Evolutionary conservation across 306 rosid genomes (phyloP), one percentile per base, ranked within the genome.

Genomic region (Bauhinia variegata): DNA sequence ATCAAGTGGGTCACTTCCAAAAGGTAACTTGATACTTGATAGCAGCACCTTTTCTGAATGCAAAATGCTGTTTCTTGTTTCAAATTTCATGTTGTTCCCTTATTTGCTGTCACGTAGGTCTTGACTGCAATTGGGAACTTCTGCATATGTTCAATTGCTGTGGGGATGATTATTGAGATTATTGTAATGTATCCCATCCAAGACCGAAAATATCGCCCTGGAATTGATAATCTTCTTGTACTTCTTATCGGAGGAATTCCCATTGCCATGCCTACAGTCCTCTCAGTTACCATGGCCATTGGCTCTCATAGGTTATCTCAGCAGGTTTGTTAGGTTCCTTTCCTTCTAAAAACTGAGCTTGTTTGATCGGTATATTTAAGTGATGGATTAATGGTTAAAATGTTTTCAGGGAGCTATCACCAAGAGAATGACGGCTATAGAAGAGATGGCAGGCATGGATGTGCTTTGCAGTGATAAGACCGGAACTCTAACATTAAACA

Each of bases 381-480:
- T 71, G 18, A 61, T 17, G 34, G 66, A 54, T 36, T 65, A 68
- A 39, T 28, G 67, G 62, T 65, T 63, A 67, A 55, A 42, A 70
- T 86, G 41, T 49, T 28, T 83, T 67, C 80, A 92, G 98, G 98
- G 98, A 31, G 98, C 98, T 61, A 92, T 92, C 78, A 92, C 98
- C 34, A 93, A 93, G 85, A 86, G 98, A 82, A 93, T 93, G 98
- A 93, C 98, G 37, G 96, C 98, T 54, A 93, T 93, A 57, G 99
- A 95, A 82, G 99, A 95, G 74, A 95, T 95, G 99, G 99, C 99
- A 1, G 97, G 99, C 79, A 95, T 93, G 98, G 98, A 93, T 54
- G 98, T 93, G 71, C 98, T 93, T 79, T 93, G 96, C 86, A 93
- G 98, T 70, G 98, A 93, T 65, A 93, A 93, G 79, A 93, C 98